Base-by-base conservation (phyloP, 768 basidiomycete species). In the Hortiboletus flavorubellus region DNA sequence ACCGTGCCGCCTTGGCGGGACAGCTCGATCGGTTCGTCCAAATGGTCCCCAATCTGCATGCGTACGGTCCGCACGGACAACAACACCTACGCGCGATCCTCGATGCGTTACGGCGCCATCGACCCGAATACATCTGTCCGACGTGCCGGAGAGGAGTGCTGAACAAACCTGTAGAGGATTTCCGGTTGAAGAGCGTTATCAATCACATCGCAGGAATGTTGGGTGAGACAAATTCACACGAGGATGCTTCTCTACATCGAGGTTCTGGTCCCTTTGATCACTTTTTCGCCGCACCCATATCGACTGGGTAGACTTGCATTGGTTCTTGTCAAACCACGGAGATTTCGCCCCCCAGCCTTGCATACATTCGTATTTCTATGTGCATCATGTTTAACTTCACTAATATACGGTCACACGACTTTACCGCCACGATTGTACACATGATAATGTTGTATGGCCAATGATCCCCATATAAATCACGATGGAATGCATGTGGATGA, bases 111-210 rank as follows among this genome's bases (percentile, higher is more conserved):
- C 61, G 58, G 64, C 73, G 43, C 59, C 56, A 67, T 59, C 57
- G 75, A 35, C 86, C 85, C 0, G 65, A 76, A 31, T 89, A 85
- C 59, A 82, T 82, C 2, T 91, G 88, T 52, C 88, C 88, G 4
- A 81, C 80, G 5, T 91, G 88, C 61, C 76, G 88, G 49, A 72
- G 76, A 44, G 60, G 66, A 12, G 78, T 85, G 11, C 65, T 70
- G 31, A 73, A 63, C 12, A 76, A 74, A 21, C 88, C 88, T 0
- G 74, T 79, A 0, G 85, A 89, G 61, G 78, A 79, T 43, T 90
- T 81, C 65, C 74, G 76, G 7, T 67, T 89, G 46, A 90, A 89
- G 67, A 70, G 74, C 2, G 61, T 90, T 31, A 75, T 84, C 4
- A 71, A 77, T 33, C 73, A 75, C 4, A 69, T 86, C n/a, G 78